Conservation (phyloP, 345 rosid species). For the Laguncularia racemosa region DNA sequence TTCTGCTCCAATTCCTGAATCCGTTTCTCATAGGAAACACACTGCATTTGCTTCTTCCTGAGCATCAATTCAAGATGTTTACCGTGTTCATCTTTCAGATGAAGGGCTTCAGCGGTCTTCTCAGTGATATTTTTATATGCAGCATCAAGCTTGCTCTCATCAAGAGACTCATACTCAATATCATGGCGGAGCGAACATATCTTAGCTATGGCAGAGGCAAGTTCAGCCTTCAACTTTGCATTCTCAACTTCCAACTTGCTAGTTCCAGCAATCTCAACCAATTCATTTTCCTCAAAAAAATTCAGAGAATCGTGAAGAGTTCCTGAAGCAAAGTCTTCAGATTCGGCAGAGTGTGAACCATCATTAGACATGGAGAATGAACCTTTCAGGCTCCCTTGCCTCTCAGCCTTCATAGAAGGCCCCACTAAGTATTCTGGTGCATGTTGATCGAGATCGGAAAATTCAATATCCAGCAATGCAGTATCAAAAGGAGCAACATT, state of each 20-base stretch:
- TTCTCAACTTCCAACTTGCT: conserved; percentile 96
- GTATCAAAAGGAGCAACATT: conserved; percentile 81
- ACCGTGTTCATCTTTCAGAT: conserved; percentile 65
- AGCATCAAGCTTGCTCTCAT: conserved; percentile 51
- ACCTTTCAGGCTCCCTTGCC: conserved; percentile 43
- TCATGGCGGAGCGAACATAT: conserved; percentile 67
- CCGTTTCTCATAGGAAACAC: conserved; percentile 82
- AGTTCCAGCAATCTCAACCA: conserved; percentile 87
- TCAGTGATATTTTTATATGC: conserved; percentile 63
- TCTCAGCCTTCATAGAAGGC: conserved; percentile 40
- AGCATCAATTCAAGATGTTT: conserved; percentile 74
- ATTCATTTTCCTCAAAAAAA: conserved; percentile 55
- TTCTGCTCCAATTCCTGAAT: conserved; percentile 90
- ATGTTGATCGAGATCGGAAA: conserved; percentile 65
- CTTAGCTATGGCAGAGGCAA: conserved; percentile 81
- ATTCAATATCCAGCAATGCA: conserved; percentile 67
- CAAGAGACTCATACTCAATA: conserved; percentile 54
- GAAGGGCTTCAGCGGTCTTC: conserved; percentile 85
- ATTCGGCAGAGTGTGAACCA: conserved; percentile 47
- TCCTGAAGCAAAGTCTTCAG: conserved; percentile 41
- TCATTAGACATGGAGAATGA: conserved; percentile 61
- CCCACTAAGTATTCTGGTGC: conserved; percentile 79
- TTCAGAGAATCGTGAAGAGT: conserved; percentile 35
- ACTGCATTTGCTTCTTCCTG: conserved; percentile 65
- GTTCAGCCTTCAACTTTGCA: conserved; percentile 93